Evolutionary conservation across 805 yeast species (phyloP), one percentile per base, ranked within the genome.

Genomic region (Lipomyces oligophaga): DNA sequence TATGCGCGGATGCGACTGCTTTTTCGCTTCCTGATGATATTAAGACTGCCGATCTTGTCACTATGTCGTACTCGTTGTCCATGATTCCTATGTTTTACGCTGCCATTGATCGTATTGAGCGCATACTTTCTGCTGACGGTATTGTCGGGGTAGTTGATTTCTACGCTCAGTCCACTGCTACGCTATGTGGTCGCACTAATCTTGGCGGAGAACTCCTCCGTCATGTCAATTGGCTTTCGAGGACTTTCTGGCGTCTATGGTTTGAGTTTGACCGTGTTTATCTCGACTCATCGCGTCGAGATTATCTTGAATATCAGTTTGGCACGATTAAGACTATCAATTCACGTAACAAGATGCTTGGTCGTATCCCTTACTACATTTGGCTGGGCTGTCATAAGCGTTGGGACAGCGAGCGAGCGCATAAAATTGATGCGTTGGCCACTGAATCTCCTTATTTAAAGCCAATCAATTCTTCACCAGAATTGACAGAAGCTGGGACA

Each of bases 161-260:
- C 64, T 90, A 90, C 45, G 83, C 83, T 49, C 93, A 84, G 63
- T 72, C 83, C 20, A 66, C 70, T 37, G 80, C 80, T 41, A 79
- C 81, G 37, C 71, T 79, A 4, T 69, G 79, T 46, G 88, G 88
- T 16, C 76, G 85, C 62, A 74, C 80, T 41, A 79, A 83, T 60
- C 81, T 89, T 6, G 94, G 95, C 42, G 93, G 94, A 6, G 68
- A 80, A 55, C 74, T 74, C 26, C 75, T 78, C 59, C 73, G 94
- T 60, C 83, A 83, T 62, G 80, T 77, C 51, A 81, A 86, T 22
- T 85, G 94, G 94, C 52, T 82, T 46, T 72, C 76, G 41, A 73
- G 94, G 62, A 83, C 85, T 25, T 85, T 85, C 63, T 85, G 95
- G 95, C 75, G 88, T 61, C 69, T 81, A 35, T 85, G 95, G 95